These are phyloP conservation scores for Botrytis medusae DNA, from an alignment of 2,329 filamentous ascomycete genomes.

Conservation along the genomic window DNA sequence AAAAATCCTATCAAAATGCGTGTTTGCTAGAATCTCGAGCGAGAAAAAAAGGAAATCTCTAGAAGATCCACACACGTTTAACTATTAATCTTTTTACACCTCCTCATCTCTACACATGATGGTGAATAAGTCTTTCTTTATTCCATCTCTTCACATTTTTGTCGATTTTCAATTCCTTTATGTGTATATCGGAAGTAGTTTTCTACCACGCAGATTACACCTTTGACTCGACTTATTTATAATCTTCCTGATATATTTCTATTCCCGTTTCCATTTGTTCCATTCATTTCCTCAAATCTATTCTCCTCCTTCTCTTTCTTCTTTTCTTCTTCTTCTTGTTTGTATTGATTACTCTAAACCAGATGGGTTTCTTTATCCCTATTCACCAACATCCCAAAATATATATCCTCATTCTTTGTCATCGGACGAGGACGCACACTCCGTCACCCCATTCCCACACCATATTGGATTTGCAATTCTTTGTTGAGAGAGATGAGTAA, in stretches of 20 bases:
- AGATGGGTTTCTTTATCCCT: not conserved
- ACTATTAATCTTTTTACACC: not conserved
- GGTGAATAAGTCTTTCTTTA: slow-evolving; percentile 2
- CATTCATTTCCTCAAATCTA: not conserved
- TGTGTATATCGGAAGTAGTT: not conserved
- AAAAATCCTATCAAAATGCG: not conserved
- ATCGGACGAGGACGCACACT: not conserved
- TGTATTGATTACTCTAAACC: not conserved
- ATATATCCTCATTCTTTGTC: not conserved
- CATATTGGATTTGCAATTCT: not conserved
- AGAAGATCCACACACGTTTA: not conserved
- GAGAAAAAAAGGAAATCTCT: not conserved
- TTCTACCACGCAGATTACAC: not conserved
- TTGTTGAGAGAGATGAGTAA: not conserved
- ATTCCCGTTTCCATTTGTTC: not conserved
- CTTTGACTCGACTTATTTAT: not conserved
- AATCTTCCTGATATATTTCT: not conserved
- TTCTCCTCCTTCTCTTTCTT: not conserved
- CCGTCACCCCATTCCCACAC: not conserved
- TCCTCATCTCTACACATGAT: not conserved
- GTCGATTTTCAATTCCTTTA: not conserved
- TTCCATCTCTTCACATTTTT: not conserved
- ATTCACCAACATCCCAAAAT: not conserved
- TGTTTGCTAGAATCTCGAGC: not conserved
- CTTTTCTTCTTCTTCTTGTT: not conserved